Conservation (phyloP, 139 green algal genomes). For the Coelastrella sp. region DNA sequence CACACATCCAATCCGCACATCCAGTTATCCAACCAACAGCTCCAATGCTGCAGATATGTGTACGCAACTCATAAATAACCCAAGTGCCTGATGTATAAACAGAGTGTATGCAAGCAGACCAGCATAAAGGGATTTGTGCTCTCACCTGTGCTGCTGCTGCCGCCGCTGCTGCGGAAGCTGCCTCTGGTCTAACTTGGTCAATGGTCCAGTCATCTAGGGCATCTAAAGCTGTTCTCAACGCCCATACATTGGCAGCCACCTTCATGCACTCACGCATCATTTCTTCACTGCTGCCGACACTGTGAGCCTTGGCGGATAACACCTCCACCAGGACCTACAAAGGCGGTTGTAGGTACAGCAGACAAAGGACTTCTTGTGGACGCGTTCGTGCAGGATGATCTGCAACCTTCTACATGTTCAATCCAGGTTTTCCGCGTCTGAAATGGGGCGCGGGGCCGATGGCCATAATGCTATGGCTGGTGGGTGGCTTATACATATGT, state of each 20-base stretch:
- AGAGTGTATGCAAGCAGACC: neutral
- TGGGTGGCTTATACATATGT: too few relatives aligned
- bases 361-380: neutral
- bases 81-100: too few relatives aligned
- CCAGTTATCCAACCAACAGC: too few relatives aligned
- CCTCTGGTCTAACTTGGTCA: slow-evolving; percentile 38
- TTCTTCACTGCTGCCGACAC: slow-evolving; percentile 1
- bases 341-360: neutral
- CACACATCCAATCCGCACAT: too few relatives aligned
- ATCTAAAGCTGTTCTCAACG: slow-evolving; percentile 49
- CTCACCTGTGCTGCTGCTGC: slow-evolving; percentile 13
- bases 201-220: slow-evolving; percentile 71
- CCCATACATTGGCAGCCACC: slow-evolving; percentile 64
- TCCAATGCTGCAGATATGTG: too few relatives aligned
- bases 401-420: too few relatives aligned
- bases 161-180: neutral
- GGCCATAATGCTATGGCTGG: too few relatives aligned
- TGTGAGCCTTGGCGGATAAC: slow-evolving; percentile 41
- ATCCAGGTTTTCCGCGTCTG: too few relatives aligned
- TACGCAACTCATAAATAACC: too few relatives aligned
- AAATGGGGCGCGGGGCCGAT: too few relatives aligned
- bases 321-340: slow-evolving; percentile 55
- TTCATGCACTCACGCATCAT: slow-evolving; percentile 57
- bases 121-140: neutral
- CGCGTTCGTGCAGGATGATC: too few relatives aligned